Evolutionary conservation across 1,139 yeast genomes (phyloP), one percentile per base, ranked within the genome.

Genomic region (Debaryomycetaceae sp.): DNA sequence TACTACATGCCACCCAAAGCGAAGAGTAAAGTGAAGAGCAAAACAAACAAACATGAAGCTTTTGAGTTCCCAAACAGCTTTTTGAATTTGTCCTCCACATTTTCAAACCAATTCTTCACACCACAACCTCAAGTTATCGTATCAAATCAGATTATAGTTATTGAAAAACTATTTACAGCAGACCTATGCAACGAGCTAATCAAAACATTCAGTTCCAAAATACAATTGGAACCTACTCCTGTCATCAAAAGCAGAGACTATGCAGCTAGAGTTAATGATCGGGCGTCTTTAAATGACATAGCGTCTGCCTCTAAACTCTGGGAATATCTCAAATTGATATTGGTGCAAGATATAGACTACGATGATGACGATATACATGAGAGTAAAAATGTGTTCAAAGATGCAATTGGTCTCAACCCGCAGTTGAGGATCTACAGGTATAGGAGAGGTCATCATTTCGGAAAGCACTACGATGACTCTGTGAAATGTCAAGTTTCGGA

Each of bases 381-480:
- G 31, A 48, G 63, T 5, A 48, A 50, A 17, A 42, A 41, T 1
- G 55, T 49, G 3, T 79, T 77, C 52, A 33, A 41, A 0, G 42
- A 43, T 6, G 80, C 83, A 1, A 57, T 61, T 14, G 82, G 83
- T 0, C 65, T 81, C 34, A 80, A 81, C 46, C 79, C 83, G 1
- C 79, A 80, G 44, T 55, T 81, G 14, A 53, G 87, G 31, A 60
- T 81, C 2, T 81, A 81, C 52, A 52, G 86, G 37, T 81, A 81
- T 53, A 53, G 57, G 5, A 67, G 70, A 42, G 86, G 85, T 0
- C 85, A 81, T 44, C 79, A 73, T 54, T 81, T 81, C 49, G 83
- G 79, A 5, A 70, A 75, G 46, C 87, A 81, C 52, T 81, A 79
- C 49, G 87, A 81, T 49, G 87, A 81, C 36, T 67, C 79, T 8